Evolutionary conservation across 2,329 filamentous ascomycete species (phyloP), one percentile per base, ranked within the genome.

Genomic region (Alternaria sp.): DNA sequence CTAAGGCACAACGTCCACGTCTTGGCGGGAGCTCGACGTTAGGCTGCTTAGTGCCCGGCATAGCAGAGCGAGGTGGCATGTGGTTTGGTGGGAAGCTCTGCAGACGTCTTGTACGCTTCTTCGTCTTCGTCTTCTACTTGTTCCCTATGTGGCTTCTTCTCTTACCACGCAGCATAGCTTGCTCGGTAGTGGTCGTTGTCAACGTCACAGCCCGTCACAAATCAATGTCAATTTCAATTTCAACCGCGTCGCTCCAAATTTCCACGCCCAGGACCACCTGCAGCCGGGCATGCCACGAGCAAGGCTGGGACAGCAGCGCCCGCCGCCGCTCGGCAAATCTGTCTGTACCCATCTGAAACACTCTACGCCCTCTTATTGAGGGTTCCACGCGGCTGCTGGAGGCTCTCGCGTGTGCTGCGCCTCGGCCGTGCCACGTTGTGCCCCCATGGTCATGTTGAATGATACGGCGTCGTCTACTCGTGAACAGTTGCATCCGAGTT

Each of bases 321-420:
- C 67, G 44, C 44, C 34, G 29, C 44, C 44, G 67, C 67, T 66
- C 64, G 65, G 67, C 58, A 62, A 45, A 58, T 52, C 45, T 54
- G 54, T 56, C 63, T 66, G 66, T 69, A 72, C 65, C 58, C 67
- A 66, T 68, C 67, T 73, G 73, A 72, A 75, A 74, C 72, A 66
- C 54, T 49, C 61, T 41, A 48, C 59, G 65, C 54, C 65, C 64
- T 65, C 65, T 67, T 24, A 67, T 69, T 62, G 54, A 56, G 39
- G 44, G 62, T 57, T 65, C 61, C 72, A 73, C 71, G 71, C 67
- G 71, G 70, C 67, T 68, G 67, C 66, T 66, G 60, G 67, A 71
- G 67, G 48, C 57, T 66, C 66, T 67, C 71, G 67, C 70, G 73
- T 70, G 71, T 68, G 60, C 63, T 67, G 54, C 58, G 65, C 68